Evolutionary conservation across 2,329 filamentous ascomycete genomes (phyloP).

Genomic region (Cadophora sp.): DNA sequence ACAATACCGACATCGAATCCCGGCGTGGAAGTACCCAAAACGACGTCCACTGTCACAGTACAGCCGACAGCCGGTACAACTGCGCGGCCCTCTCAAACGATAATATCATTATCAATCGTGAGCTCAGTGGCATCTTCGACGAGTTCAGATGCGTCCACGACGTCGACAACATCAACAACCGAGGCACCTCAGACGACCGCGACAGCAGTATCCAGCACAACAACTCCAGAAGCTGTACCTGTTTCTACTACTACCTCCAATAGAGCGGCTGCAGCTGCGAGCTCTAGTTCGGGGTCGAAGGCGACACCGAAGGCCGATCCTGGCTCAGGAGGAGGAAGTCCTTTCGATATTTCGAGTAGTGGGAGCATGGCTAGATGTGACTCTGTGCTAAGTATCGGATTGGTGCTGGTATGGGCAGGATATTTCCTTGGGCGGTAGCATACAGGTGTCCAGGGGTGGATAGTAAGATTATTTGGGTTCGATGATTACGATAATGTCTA

Average conservation of each 20-base stretch:
- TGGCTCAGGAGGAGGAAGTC: slow-evolving; percentile 36
- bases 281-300: slow-evolving; percentile 16
- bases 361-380: slow-evolving; percentile 21
- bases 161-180: slow-evolving; percentile 15
- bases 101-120: slow-evolving; percentile 11
- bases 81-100: neutral
- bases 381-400: slow-evolving; percentile 21
- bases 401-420: slow-evolving; percentile 23
- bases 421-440: slow-evolving; percentile 32
- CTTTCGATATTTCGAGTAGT: slow-evolving; percentile 36
- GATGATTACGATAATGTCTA: slow-evolving; percentile 33
- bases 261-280: slow-evolving; percentile 15
- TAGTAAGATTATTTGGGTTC: slow-evolving; percentile 15
- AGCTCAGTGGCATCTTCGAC: slow-evolving; percentile 7
- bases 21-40: slow-evolving; percentile 21
- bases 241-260: slow-evolving; percentile 13
- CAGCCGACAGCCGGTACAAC: slow-evolving; percentile 9
- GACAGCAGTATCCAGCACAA: slow-evolving; percentile 19
- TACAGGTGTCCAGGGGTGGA: slow-evolving; percentile 22
- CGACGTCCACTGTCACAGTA: slow-evolving; percentile 20
- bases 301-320: slow-evolving; percentile 15
- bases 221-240: slow-evolving; percentile 6
- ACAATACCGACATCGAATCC: slow-evolving; percentile 26
- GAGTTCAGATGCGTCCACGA: slow-evolving; percentile 7
- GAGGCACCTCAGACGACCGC: slow-evolving; percentile 13